These are phyloP conservation scores for Blastomyces parvus DNA, from an alignment of 2,329 filamentous ascomycete species.

Conservation along the genomic window DNA sequence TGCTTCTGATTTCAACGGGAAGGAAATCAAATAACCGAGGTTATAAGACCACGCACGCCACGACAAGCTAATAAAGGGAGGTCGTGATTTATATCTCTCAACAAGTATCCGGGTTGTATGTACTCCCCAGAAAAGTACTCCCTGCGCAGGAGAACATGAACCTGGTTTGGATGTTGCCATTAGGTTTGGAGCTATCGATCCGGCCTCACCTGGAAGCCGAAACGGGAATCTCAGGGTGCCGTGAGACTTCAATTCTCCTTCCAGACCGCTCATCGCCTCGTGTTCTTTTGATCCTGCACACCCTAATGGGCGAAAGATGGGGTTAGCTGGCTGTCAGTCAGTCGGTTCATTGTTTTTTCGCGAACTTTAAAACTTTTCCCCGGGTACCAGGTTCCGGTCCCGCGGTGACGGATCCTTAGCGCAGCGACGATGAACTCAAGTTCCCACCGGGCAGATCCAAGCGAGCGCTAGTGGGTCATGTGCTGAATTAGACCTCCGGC, in stretches of 20 bases:
- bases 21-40: too few relatives aligned
- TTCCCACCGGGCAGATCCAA: background rate
- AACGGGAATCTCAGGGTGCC: background rate
- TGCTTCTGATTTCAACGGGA: too few relatives aligned
- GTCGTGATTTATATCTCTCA: background rate
- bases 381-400: conserved; percentile 28
- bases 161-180: background rate
- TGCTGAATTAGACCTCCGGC: background rate
- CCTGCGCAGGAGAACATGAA: too few relatives aligned
- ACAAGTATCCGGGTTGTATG: too few relatives aligned
- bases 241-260: background rate
- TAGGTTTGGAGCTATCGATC: background rate
- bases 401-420: conserved; percentile 28
- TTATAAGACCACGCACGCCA: too few relatives aligned
- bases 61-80: background rate
- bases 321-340: background rate
- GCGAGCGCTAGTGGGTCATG: conserved; percentile 8
- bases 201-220: background rate
- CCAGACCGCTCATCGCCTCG: background rate
- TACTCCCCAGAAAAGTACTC: too few relatives aligned
- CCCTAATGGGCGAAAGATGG: background rate
- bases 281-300: background rate
- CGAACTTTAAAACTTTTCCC: background rate
- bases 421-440: conserved; percentile 9
- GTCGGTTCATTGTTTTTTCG: background rate